Base-by-base conservation (phyloP, 2,329 filamentous ascomycete species). In the Ilyonectria mors-panacis region DNA sequence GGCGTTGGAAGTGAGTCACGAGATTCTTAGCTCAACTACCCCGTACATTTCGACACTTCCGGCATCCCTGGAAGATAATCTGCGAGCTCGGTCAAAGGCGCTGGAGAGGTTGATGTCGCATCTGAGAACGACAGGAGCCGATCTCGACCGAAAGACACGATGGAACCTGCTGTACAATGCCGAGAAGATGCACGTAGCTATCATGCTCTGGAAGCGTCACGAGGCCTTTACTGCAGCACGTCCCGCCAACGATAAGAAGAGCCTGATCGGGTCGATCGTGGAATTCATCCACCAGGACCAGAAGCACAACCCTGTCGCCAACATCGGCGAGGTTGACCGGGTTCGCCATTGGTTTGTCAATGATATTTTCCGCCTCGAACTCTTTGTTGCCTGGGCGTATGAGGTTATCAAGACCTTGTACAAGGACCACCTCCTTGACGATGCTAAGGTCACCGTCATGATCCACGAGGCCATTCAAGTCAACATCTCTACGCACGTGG, bases 101-200 rank as follows among this genome's bases (percentile, higher is more conserved):
- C 83, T 98, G 48, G 88, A 91, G 69, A 91, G 93, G 63, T 86
- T 99, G 59, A 93, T 94, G 60, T 83, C 85, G 2, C 90, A 96
- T 72, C 82, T 98, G 13, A 87, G 88, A 69, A 86, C 87, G 6
- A 90, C 91, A 35, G 91, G 90, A 66, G 85, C 90, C 28, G 84
- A 89, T 3, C 79, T 98, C 6, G 89, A 92, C 70, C 88, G 89
- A 45, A 83, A 83, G 26, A 91, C 91, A 1, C 90, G 91, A 72
- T 98, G 95, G 94, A 86, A 88, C 69, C 82, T 99, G 35, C 84
- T 99, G n/a, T 93, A 91, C 85, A 91, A 95, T 75, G 95, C 95
- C 0, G 96, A 99, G 79, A 97, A 95, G 80, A 88, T 98, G 82
- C 90, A 92, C 48, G 93, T 94, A 39, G 94, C 94, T 19, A 87